Evolutionary conservation across 495 filamentous ascomycete genomes (phyloP), one percentile per base, ranked within the genome.

Genomic region (Penicillium flavigenum): DNA sequence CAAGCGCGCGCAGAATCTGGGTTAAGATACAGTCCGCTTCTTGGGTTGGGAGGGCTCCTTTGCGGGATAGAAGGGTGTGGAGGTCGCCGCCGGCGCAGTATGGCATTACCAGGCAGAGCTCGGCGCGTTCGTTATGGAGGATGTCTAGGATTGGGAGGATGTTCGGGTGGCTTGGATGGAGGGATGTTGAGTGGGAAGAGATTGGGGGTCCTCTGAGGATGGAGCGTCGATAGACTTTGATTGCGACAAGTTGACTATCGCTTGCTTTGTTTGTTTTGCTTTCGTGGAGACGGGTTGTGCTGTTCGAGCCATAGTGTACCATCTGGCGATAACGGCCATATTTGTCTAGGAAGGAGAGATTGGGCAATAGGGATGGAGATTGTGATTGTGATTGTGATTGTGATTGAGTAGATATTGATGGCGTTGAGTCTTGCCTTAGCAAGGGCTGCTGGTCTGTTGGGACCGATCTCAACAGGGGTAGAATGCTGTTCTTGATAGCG

Each of bases 51-150:
- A 98, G 81, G 10, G 53, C 20, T 3, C 61, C 60, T 63, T 90
- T 90, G 29, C 87, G 88, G 22, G 90, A 87, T 38, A 97, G 84
- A 8, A 96, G 79, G 0, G 88, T 92, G 70, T 96, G 94, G 5
- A 98, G 81, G 71, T 98, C 91, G 17, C 93, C 93, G 20, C 93
- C 93, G 43, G 90, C 88, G 66, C 92, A 97, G 73, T 90, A 96
- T 70, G 96, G 92, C 89, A 94, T 96, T 27, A 98, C 93, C 67
- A 96, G 90, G 75, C 93, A 97, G 71, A 91, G 96, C 68, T 96
- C 92, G 49, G 89, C 87, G 71, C 95, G 96, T 53, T 91, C 83
- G 65, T 97, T 94, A 72, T 91, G 85, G 20, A 98, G 79, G 22
- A 96, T 80, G 66, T 98, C 93, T 46, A 93, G 81, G 1, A 93